Evolutionary conservation across 2,329 filamentous ascomycete species (phyloP), one percentile per base, ranked within the genome.

Genomic region (Zasmidium angulare): DNA sequence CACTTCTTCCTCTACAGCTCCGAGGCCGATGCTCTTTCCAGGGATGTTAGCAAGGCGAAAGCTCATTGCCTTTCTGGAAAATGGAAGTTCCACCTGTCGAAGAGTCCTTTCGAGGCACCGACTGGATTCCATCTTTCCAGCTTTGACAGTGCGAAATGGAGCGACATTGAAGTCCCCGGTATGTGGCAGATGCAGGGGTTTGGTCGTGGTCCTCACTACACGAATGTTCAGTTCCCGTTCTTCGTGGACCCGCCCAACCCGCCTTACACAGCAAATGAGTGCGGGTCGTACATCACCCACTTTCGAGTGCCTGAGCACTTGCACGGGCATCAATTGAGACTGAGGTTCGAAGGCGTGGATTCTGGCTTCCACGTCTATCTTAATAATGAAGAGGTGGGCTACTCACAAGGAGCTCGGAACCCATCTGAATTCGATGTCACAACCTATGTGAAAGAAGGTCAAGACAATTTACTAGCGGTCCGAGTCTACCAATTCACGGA

Each of bases 311-410:
- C 85, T 0, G 56, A 72, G 1, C 71, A 62, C 9, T 59, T 75
- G 76, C 74, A 76, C n/a, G 76, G 74, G 10, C 69, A 74, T 47
- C 86, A 89, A 64, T 73, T 89, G 19, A 79, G 86, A 17, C 74
- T 90, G 21, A 78, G 88, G 11, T 90, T 90, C 61, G 88, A 90
- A 56, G 88, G 88, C 1, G 87, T 90, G 0, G 88, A 90, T 66
- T 87, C 85, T 66, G 85, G 87, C 0, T 90, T 87, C 66, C 86
- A 90, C 70, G 74, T 90, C 11, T 90, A 83, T 81, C 75, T 90
- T 6, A 90, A 90, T 63, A 85, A 86, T 0, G 69, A 76, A 17
- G 74, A 85, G 36, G 76, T 89, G 1, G 88, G 88, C 1, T 90
- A 90, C 66, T 84, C 84, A 26, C 87, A 90, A 68, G 88, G 88